These are phyloP conservation scores for Mucor sp. DNA, from an alignment of 371 early-diverging fungal genomes.

Conservation along the genomic window DNA sequence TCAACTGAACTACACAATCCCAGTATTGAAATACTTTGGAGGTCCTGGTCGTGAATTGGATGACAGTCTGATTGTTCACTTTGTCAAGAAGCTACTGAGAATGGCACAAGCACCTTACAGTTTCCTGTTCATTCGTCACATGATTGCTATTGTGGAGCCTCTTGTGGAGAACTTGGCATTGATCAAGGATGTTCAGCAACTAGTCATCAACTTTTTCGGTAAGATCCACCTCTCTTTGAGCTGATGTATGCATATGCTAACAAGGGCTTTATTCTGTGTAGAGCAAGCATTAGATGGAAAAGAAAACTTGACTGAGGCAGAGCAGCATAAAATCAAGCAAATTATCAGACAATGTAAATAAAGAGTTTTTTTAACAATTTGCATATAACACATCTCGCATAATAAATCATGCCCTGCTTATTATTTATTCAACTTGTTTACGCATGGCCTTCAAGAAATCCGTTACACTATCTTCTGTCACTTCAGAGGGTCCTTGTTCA, in stretches of 20 bases:
- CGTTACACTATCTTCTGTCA: conserved; percentile 36
- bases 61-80: conserved; percentile 60
- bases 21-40: conserved; percentile 59
- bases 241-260: background rate
- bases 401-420: too few relatives aligned
- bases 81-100: conserved; percentile 54
- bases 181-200: conserved; percentile 38
- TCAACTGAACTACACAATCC: conserved; percentile 60
- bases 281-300: conserved; percentile 1
- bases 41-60: conserved; percentile 52
- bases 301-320: background rate
- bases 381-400: too few relatives aligned
- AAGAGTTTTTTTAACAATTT: too few relatives aligned
- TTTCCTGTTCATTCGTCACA: conserved; percentile 44
- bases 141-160: conserved; percentile 50
- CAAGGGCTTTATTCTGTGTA: background rate
- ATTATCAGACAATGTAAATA: background rate
- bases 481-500: conserved; percentile 2
- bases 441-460: conserved; percentile 34
- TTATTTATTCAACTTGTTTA: conserved; percentile 25
- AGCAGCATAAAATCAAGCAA: background rate
- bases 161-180: conserved; percentile 41
- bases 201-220: conserved; percentile 47
- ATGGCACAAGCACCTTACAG: conserved; percentile 55
- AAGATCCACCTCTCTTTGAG: conserved; percentile 5